A percentile compares a stretch with the other conserved stretches of the same genome.
These are phyloP conservation scores for Epithele typhae DNA, from an alignment of 768 basidiomycete genomes.

Conservation along the genomic window DNA sequence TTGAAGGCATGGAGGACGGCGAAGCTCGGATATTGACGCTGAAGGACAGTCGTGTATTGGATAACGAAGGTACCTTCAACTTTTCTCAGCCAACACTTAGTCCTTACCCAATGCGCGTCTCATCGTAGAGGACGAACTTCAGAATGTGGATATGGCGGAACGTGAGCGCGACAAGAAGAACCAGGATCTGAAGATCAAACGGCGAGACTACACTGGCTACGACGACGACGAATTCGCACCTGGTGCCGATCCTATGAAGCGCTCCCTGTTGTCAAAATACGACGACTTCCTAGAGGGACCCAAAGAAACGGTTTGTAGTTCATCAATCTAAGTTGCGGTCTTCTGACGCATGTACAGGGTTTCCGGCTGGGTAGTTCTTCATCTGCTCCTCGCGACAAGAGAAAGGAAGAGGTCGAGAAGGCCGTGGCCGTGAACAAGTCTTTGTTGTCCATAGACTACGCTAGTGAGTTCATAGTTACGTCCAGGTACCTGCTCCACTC, in stretches of 20 bases:
- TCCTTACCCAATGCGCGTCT: neutral
- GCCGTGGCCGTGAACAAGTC: conserved; percentile 74
- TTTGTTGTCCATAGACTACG: conserved; percentile 82
- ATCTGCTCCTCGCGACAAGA: conserved; percentile 32
- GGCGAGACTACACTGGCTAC: conserved; percentile 87
- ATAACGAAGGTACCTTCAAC: conserved; percentile 73
- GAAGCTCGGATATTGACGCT: conserved; percentile 94
- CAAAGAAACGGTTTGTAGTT: conserved; percentile 53
- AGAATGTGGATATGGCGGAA: conserved; percentile 94
- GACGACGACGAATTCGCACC: conserved; percentile 92
- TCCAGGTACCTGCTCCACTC: neutral
- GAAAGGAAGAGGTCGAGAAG: conserved; percentile 42
- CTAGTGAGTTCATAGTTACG: conserved; percentile 56
- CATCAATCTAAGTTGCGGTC: neutral
- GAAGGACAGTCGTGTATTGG: conserved; percentile 93
- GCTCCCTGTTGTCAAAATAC: conserved; percentile 85
- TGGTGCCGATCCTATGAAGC: conserved; percentile 74
- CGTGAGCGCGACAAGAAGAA: conserved; percentile 76
- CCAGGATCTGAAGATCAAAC: conserved; percentile 83
- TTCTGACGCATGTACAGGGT: conserved; percentile 43
- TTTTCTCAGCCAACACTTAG: neutral
- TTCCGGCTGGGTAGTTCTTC: conserved; percentile 78
- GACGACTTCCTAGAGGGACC: conserved; percentile 84
- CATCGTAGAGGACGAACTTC: conserved; percentile 87
- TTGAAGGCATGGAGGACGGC: conserved; percentile 88